A percentile compares a stretch with the other conserved stretches of the same genome.
phyloP scores from a whole-genome alignment of 2,329 filamentous ascomycete genomes.

The Ascochyta clinopodiicola region DNA sequence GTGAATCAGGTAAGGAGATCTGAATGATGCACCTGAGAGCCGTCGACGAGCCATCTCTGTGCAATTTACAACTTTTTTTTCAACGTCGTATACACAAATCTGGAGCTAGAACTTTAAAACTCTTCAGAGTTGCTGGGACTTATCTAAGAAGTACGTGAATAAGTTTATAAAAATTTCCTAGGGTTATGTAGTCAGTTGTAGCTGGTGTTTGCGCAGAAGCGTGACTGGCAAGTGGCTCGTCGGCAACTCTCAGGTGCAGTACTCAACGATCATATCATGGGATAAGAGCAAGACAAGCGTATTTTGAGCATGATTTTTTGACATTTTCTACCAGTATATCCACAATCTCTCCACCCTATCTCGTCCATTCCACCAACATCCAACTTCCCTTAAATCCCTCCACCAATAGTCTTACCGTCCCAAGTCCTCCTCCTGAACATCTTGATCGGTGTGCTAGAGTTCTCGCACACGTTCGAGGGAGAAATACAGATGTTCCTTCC shows the following conservation, averaged over 20 bases:
- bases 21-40: background rate
- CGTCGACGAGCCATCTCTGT: too few species aligned
- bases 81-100: too few species aligned
- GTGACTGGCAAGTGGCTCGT: too few species aligned
- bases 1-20: background rate
- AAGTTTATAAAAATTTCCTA: too few species aligned
- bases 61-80: too few species aligned
- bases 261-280: background rate
- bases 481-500: slow-evolving; percentile 4
- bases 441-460: background rate
- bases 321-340: background rate
- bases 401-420: background rate
- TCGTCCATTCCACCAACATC: too few species aligned
- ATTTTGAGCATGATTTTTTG: background rate
- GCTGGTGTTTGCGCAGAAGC: too few species aligned
- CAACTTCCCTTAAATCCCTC: background rate
- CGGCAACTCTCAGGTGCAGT: background rate
- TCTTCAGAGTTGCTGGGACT: too few species aligned
- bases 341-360: too few species aligned
- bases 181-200: too few species aligned
- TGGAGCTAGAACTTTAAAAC: too few species aligned
- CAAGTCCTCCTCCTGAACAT: slow-evolving; percentile 1
- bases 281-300: background rate
- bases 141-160: too few species aligned
- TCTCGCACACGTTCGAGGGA: slow-evolving; percentile 1